Evolutionary conservation across 495 filamentous ascomycete species (phyloP).

Genomic region (Aspergillus funiculosus): DNA sequence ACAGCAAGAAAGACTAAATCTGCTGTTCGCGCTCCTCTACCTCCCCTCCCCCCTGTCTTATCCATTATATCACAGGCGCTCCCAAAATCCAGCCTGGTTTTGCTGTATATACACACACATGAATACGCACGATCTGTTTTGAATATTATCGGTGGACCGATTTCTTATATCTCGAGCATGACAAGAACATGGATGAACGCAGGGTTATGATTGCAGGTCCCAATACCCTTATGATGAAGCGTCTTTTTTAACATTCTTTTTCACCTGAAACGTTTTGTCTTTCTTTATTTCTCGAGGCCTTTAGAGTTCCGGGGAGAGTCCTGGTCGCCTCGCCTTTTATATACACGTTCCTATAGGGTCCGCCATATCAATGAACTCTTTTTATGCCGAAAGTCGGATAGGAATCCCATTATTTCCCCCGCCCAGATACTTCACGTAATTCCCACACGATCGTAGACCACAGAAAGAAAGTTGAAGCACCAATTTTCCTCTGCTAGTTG

Average conservation of each 20-base stretch:
- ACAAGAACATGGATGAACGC: constrained; percentile 31
- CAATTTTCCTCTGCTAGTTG: no score
- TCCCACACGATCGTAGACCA: no score
- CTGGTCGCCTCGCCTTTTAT: not conserved
- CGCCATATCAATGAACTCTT: no score
- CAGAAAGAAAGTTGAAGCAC: not conserved
- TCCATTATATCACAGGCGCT: constrained; percentile 1
- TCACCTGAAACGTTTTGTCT: constrained; percentile 5
- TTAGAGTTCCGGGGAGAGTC: not conserved
- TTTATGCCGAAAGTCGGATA: no score
- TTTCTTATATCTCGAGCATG: constrained; percentile 19
- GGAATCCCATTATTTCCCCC: no score
- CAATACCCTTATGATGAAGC: constrained; percentile 30
- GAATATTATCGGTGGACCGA: constrained; percentile 8
- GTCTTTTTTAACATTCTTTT: constrained; percentile 25
- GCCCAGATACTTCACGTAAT: no score
- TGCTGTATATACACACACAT: constrained; percentile 26
- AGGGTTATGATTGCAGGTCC: constrained; percentile 35
- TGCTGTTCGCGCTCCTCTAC: constrained; percentile 6
- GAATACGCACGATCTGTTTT: constrained; percentile 20
- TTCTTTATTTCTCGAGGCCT: not conserved
- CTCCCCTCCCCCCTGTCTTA: constrained; percentile 7
- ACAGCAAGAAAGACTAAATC: constrained; percentile 36
- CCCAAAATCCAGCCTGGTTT: not conserved
- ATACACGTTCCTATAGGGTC: no score